phyloP scores from a whole-genome alignment of 2,329 filamentous ascomycete species.

The Thelonectria rubi region DNA sequence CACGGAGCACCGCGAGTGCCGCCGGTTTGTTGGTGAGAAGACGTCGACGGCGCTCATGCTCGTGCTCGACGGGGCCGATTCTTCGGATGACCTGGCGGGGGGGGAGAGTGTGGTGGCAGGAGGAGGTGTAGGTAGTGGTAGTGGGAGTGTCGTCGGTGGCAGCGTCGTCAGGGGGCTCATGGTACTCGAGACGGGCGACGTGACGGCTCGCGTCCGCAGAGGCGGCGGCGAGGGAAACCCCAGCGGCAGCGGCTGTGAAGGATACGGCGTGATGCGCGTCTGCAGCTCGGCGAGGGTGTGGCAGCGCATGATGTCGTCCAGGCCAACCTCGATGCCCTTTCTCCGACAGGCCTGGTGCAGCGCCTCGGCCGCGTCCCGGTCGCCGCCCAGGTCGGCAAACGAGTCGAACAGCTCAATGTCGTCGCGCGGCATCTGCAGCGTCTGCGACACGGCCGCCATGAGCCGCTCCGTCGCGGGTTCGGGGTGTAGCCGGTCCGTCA shows the following conservation, averaged over 20 bases:
- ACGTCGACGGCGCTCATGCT: conserved; percentile 11
- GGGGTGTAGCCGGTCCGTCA: conserved; percentile 15
- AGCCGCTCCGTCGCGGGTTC: conserved; percentile 45
- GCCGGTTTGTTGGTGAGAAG: conserved; percentile 19
- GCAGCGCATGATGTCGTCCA: conserved; percentile 54
- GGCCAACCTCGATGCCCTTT: conserved; percentile 46
- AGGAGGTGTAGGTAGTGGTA: no score
- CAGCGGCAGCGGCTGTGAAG: neutral
- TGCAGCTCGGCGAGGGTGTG: conserved; percentile 57
- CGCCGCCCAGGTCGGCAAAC: conserved; percentile 56
- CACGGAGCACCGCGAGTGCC: conserved; percentile 17
- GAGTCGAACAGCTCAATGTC: conserved; percentile 52
- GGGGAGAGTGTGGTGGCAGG: no score
- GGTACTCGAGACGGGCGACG: no score
- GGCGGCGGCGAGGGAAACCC: no score
- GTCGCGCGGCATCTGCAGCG: conserved; percentile 47
- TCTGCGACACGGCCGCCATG: conserved; percentile 47
- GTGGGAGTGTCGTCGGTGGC: neutral
- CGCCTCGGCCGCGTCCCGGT: conserved; percentile 46
- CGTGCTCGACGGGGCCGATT: conserved; percentile 17
- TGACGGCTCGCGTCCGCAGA: no score
- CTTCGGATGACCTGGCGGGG: neutral
- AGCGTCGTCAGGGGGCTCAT: neutral
- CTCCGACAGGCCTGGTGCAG: conserved; percentile 31
- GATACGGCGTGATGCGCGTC: conserved; percentile 46